These are phyloP conservation scores for Leishmania martiniquensis DNA, from an alignment of 208 protist species.

Conservation along the genomic window DNA sequence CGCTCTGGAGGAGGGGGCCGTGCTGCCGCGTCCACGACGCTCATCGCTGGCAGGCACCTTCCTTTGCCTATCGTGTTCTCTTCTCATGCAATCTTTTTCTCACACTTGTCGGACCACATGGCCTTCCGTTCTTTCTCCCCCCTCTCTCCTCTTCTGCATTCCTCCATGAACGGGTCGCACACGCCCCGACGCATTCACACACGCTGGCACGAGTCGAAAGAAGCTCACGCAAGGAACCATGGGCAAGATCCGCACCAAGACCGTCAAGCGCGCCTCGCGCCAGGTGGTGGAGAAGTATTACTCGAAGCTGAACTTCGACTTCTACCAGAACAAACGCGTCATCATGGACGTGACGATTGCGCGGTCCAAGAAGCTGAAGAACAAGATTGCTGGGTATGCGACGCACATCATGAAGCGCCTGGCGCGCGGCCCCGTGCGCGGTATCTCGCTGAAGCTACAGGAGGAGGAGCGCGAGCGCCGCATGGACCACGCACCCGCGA, in stretches of 20 bases:
- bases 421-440: slow-evolving; percentile 97
- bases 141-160: too few species aligned
- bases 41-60: too few species aligned
- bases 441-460: slow-evolving; percentile 99
- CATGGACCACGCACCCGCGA: slow-evolving; percentile 99
- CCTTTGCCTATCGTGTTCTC: too few species aligned
- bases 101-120: too few species aligned
- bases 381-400: slow-evolving; percentile 99
- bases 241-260: slow-evolving; percentile 99
- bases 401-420: slow-evolving; percentile 99
- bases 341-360: slow-evolving; percentile 98
- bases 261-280: slow-evolving; percentile 99
- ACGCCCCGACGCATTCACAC: not conserved
- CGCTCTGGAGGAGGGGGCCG: too few species aligned
- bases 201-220: not conserved
- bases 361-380: slow-evolving; percentile 99
- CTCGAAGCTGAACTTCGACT: slow-evolving; percentile 98
- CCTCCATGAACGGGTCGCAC: not conserved
- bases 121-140: too few species aligned
- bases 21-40: too few species aligned
- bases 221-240: slow-evolving; percentile 48
- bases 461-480: slow-evolving; percentile 99
- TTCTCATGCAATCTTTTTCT: too few species aligned
- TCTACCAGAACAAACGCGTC: slow-evolving; percentile 99
- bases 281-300: slow-evolving; percentile 99